phyloP scores from a whole-genome alignment of 2,329 filamentous ascomycete genomes.

The Metarhizium rileyi region DNA sequence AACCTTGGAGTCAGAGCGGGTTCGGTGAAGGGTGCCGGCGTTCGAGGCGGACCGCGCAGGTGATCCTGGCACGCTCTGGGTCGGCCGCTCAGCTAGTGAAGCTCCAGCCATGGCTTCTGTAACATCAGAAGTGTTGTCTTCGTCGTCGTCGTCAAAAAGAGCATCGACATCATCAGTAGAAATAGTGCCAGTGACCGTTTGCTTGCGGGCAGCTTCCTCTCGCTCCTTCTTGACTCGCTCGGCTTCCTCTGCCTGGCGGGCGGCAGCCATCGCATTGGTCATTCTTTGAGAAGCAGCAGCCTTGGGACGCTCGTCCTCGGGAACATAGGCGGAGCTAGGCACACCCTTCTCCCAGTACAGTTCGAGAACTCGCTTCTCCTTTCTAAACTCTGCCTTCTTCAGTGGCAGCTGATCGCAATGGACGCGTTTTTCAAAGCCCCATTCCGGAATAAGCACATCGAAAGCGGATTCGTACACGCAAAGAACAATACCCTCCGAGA shows the following conservation, averaged over 20 bases:
- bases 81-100: conserved; percentile 78
- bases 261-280: conserved; percentile 65
- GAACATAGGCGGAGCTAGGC: conserved; percentile 88
- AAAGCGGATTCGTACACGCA: conserved; percentile 98
- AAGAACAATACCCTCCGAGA: conserved; percentile 90
- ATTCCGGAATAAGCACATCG: conserved; percentile 95
- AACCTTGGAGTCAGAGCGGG: conserved; percentile 89
- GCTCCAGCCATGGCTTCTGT: conserved; percentile 89
- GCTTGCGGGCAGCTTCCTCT: conserved; percentile 83
- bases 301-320: conserved; percentile 93
- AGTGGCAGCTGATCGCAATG: conserved; percentile 96
- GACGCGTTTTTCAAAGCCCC: conserved; percentile 97
- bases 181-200: conserved; percentile 90
- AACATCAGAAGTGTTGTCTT: conserved; percentile 77
- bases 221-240: conserved; percentile 75
- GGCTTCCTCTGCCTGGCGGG: conserved; percentile 71
- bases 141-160: conserved; percentile 91
- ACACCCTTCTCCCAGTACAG: conserved; percentile 99
- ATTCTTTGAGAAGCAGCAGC: conserved; percentile 63
- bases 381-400: conserved; percentile 98
- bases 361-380: conserved; percentile 88
- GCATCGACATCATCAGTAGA: conserved; percentile 88
- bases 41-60: conserved; percentile 66
- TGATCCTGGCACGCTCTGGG: conserved; percentile 90
- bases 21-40: conserved; percentile 66